Conservation (phyloP, 106 monocot species). For the Cymbidium sinense region DNA sequence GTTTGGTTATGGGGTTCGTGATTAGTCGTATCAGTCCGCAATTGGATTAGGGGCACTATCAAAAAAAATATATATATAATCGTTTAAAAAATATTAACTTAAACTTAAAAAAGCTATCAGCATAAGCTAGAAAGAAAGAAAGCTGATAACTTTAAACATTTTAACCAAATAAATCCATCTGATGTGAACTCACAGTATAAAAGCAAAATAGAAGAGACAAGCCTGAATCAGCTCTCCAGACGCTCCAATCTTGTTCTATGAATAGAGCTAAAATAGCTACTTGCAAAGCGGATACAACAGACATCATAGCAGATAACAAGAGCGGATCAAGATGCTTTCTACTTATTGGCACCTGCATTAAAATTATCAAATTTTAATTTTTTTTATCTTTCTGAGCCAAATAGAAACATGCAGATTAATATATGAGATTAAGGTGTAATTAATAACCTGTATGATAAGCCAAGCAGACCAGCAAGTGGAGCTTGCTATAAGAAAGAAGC, state of each 20-base stretch:
- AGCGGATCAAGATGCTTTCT: conserved; percentile 22
- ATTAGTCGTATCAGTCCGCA: too few species aligned
- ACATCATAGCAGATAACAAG: conserved; percentile 22
- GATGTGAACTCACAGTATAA: conserved; percentile 18
- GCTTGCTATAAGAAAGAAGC: conserved; percentile 39
- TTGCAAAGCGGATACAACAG: conserved; percentile 15
- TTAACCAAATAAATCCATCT: too few species aligned
- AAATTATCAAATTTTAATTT: neutral
- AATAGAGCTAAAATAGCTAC: conserved; percentile 5
- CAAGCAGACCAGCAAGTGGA: conserved; percentile 54
- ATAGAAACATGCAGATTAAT: too few species aligned
- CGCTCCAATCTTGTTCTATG: conserved; percentile 16
- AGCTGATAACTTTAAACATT: too few species aligned
- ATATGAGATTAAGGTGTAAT: too few species aligned
- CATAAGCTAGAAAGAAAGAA: too few species aligned
- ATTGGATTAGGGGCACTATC: too few species aligned
- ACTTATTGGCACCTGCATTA: conserved; percentile 22
- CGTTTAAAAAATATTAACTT: too few species aligned
- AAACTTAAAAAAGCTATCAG: too few species aligned
- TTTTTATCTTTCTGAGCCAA: neutral
- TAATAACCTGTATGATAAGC: conserved; percentile 51
- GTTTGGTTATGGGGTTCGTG: too few species aligned
- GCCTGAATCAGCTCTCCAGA: conserved; percentile 20
- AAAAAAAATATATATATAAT: too few species aligned
- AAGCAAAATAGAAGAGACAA: conserved; percentile 13